Percentiles rank a stretch among this genome's conserved stretches.
Conservation (phyloP, 805 yeast species). For the Cyberlindnera xishuangbannaensis region DNA sequence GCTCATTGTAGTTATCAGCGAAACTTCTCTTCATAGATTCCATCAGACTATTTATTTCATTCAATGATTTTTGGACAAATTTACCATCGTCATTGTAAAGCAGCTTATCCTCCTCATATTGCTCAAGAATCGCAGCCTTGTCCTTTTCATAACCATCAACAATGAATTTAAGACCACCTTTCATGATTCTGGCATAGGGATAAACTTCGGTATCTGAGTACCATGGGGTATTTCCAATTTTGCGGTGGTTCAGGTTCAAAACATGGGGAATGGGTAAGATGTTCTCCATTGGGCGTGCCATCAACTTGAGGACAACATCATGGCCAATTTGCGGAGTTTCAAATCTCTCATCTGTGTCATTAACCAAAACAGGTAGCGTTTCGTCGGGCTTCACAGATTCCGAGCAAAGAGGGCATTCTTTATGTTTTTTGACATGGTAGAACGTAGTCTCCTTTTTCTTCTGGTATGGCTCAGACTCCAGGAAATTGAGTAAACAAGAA, state of each 20-base stretch:
- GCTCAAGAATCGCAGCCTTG: conserved; percentile 42
- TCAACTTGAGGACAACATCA: conserved; percentile 55
- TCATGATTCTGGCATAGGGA: conserved; percentile 62
- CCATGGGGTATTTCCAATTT: conserved; percentile 52
- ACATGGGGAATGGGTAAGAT: conserved; percentile 47
- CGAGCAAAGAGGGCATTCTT: conserved; percentile 80
- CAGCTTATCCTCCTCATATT: conserved; percentile 50
- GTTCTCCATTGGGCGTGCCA: conserved; percentile 46
- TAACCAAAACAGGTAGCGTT: conserved; percentile 58
- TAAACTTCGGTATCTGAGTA: conserved; percentile 32
- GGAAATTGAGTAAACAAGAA: conserved; percentile 69
- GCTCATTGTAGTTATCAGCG: conserved; percentile 17
- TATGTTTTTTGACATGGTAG: conserved; percentile 39
- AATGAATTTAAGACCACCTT: conserved; percentile 53
- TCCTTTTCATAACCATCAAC: conserved; percentile 55
- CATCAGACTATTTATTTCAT: conserved; percentile 45
- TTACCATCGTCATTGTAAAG: conserved; percentile 56
- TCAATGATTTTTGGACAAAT: conserved; percentile 49
- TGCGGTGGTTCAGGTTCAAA: conserved; percentile 31
- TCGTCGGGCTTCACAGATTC: conserved; percentile 48
- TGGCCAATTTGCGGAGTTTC: conserved; percentile 54
- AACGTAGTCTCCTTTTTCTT: conserved; percentile 25
- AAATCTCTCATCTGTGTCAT: conserved; percentile 43
- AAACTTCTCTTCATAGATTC: conserved; percentile 32
- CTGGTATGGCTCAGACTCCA: conserved; percentile 43